Base-by-base conservation (phyloP, 1,139 yeast genomes). In the Yamadazyma conglobata region DNA sequence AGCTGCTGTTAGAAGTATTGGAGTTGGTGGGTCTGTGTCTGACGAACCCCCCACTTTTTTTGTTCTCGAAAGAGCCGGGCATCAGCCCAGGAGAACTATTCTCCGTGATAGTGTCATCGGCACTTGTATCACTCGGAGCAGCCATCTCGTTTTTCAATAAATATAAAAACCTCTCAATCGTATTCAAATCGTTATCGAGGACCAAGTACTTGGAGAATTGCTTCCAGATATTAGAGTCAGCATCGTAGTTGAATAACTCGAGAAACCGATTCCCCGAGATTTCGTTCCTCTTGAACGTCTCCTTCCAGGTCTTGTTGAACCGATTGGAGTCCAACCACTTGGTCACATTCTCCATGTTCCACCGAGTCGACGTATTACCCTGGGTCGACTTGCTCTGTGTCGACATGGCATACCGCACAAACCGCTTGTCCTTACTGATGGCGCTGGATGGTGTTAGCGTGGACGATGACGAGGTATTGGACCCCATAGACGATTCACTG, bases 231-330 rank as follows among this genome's bases (percentile, higher is more conserved):
- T 52, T 64, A 48, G 64, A 70, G 56, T 45, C 70, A 50, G 43
- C 63, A 50, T 80, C 87, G 50, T 83, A 83, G 32, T 80, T 85
- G 24, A 79, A 73, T 40, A 88, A 60, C 33, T 76, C 79, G 15
- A 87, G 57, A 47, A 87, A 87, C 21, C 73, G 60, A 31, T 74
- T 71, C 0, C 91, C 89, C 5, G 70, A 63, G 2, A 86, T 65
- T 35, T 77, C 77, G 40, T 79, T 71, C 27, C 68, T 64, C 21
- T 61, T 61, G 51, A 87, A 83, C 8, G 80, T 70, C 8, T 67
- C 74, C 18, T 71, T 64, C 96, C 96, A 88, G 9, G 80, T 68
- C 5, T 69, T 71, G 40, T 84, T 83, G 54, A 88, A 88, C 19
- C 73, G 70, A 50, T 87, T 71, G 13, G 54, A 46, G 10, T 73